Base-by-base conservation (phyloP, 805 yeast genomes). In the Priceomyces carsonii region DNA sequence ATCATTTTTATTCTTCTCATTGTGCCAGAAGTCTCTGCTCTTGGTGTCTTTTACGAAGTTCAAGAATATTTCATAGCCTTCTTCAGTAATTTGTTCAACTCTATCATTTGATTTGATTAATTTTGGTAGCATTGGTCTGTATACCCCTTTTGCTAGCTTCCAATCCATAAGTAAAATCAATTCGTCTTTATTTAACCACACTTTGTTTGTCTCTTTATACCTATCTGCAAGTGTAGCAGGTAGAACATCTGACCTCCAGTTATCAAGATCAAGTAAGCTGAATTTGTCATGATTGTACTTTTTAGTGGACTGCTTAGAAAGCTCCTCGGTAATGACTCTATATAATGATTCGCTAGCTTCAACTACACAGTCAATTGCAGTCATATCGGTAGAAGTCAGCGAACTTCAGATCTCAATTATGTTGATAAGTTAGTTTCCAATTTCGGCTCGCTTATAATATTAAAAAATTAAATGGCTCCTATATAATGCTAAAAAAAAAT, bases 61-160 rank as follows among this genome's bases (percentile, higher is more conserved):
- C 17, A 53, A 28, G 26, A 48, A 42, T 2, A 39, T 30, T 16
- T 21, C 25, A 29, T 46, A 43, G 1, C 66, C 77, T 9, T 38
- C 45, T 16, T 39, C 41, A 1, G 77, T 62, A 10, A 48, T 43
- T 4, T 38, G 36, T 29, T 50, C 44, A n/a, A 71, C 72, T 6
- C 29, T 33, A 0, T 39, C 50, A 42, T 73, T 73, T 8, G 69
- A 59, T 26, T 45, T 48, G 18, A 73, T 67, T 20, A 71, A 48
- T 32, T 68, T 69, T 13, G 65, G 66, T 8, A 73, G 53, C 2
- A 62, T 59, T 3, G 77, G 74, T 16, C 79, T 51, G 40, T 66
- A 73, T 33, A 67, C 71, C 1, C 72, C 72, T 36, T 59, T 58
- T 21, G 66, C 59, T 28, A 73, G 57, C 32, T 73, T 73, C 79